Conservation (phyloP, 768 basidiomycete genomes). For the Pisolithus microcarpus region DNA sequence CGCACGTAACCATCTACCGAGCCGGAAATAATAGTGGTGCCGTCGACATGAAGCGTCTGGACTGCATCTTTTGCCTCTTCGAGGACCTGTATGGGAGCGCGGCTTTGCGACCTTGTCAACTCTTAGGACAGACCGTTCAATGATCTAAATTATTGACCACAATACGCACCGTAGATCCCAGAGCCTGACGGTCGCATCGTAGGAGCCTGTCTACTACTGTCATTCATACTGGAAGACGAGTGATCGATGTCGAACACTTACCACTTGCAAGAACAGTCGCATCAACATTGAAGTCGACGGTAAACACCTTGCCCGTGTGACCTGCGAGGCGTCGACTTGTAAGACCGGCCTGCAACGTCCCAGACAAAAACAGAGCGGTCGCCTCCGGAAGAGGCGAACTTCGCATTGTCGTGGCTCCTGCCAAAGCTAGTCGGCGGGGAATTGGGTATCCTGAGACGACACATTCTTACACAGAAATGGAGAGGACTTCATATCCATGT, state of each 20-base stretch:
- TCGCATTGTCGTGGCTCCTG: conserved; percentile 89
- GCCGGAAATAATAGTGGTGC: conserved; percentile 65
- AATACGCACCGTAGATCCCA: conserved; percentile 81
- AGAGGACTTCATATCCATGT: conserved; percentile 94
- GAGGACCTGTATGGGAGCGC: conserved; percentile 84
- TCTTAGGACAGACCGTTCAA: not conserved
- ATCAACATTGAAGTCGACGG: conserved; percentile 85
- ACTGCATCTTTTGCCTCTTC: conserved; percentile 87
- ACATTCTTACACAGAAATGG: conserved; percentile 70
- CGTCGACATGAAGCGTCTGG: conserved; percentile 65
- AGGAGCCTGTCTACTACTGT: conserved; percentile 59
- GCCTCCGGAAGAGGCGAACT: conserved; percentile 90
- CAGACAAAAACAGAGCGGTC: conserved; percentile 91
- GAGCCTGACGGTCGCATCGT: conserved; percentile 81
- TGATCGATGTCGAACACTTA: conserved; percentile 26
- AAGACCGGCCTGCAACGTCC: conserved; percentile 86
- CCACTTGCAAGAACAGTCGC: conserved; percentile 85
- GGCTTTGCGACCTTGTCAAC: conserved; percentile 52
- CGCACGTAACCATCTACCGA: conserved; percentile 90
- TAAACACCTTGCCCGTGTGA: conserved; percentile 86
- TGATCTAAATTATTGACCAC: no score
- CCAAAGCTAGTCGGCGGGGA: not conserved
- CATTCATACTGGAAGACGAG: not conserved
- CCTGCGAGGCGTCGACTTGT: conserved; percentile 80
- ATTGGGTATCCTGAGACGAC: not conserved